These are phyloP conservation scores for Rhododendron simsii DNA, from an alignment of 148 eudicot species.

Conservation along the genomic window DNA sequence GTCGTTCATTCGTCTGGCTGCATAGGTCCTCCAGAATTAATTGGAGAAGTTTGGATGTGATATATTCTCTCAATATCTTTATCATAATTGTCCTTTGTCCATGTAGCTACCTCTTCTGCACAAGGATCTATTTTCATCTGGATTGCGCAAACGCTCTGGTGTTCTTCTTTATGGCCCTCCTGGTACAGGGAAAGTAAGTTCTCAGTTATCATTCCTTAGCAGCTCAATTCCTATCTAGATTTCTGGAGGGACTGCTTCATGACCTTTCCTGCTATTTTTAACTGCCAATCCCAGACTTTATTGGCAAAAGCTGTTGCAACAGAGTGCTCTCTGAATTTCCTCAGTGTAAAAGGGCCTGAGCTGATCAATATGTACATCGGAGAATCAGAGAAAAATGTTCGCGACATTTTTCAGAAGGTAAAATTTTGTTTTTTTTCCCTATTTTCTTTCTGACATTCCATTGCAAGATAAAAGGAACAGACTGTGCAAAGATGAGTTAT, in stretches of 20 bases:
- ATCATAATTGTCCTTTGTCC: slow-evolving; percentile 4
- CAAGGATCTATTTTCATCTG: slow-evolving; percentile 96
- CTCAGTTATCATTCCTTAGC: not conserved
- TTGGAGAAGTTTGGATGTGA: not conserved
- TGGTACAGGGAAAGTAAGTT: slow-evolving; percentile 90
- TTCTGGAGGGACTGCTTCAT: not conserved
- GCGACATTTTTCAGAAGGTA: slow-evolving; percentile 97
- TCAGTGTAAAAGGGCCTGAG: slow-evolving; percentile 98
- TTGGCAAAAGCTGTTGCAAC: slow-evolving; percentile 99
- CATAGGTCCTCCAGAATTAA: not conserved
- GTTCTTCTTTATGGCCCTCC: slow-evolving; percentile 99
- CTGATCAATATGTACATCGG: slow-evolving; percentile 99
- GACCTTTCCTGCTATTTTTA: slow-evolving; percentile 14
- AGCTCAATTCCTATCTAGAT: not conserved
- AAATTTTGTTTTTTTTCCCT: slow-evolving; percentile 2
- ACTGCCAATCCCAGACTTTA: slow-evolving; percentile 58
- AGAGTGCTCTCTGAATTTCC: slow-evolving; percentile 91
- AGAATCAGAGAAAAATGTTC: slow-evolving; percentile 92
- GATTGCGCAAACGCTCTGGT: slow-evolving; percentile 94
- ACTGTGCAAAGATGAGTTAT: not conserved
- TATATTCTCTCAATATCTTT: not conserved
- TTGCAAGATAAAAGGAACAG: not conserved
- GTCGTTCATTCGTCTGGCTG: not conserved
- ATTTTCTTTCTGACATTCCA: not conserved
- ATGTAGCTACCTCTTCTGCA: slow-evolving; percentile 86